Percentiles rank a stretch among this genome's conserved stretches.
These are phyloP conservation scores for Paraleonurus japonicus DNA, from an alignment of 257 asterid species.

Conservation along the genomic window DNA sequence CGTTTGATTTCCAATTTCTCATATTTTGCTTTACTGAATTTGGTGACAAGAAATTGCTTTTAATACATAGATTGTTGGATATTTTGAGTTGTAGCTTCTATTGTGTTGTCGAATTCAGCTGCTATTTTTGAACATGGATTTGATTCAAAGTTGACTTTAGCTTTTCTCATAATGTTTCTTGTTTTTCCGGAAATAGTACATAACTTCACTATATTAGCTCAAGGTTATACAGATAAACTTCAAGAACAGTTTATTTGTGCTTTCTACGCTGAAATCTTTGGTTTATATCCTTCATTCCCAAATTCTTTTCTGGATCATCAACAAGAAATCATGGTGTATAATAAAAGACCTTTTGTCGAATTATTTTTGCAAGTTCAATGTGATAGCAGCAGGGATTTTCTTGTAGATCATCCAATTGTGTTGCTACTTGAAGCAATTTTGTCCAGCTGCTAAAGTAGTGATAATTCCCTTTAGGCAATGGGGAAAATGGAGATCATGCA, in stretches of 20 bases:
- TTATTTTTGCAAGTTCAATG: background rate
- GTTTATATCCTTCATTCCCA: background rate
- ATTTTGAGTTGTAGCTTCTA: conserved; percentile 20
- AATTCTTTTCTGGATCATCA: background rate
- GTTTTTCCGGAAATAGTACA: background rate
- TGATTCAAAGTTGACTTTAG: conserved; percentile 33
- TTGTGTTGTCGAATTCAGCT: conserved; percentile 18
- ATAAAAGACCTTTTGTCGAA: too few species aligned
- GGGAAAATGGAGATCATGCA: too few species aligned
- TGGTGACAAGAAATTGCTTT: background rate
- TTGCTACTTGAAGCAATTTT: too few species aligned
- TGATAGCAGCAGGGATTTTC: background rate
- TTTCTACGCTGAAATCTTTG: background rate
- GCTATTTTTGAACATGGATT: conserved; percentile 18
- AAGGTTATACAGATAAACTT: background rate
- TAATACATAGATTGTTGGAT: background rate
- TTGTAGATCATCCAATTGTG: background rate
- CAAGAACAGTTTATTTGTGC: background rate
- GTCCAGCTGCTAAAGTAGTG: too few species aligned
- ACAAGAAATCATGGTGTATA: background rate
- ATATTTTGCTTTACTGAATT: background rate
- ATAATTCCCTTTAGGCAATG: background rate
- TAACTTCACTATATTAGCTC: background rate
- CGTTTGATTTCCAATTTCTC: background rate
- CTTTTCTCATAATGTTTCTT: background rate